Base-by-base conservation (phyloP, 345 rosid species). In the Euphorbia pulcherrima region DNA sequence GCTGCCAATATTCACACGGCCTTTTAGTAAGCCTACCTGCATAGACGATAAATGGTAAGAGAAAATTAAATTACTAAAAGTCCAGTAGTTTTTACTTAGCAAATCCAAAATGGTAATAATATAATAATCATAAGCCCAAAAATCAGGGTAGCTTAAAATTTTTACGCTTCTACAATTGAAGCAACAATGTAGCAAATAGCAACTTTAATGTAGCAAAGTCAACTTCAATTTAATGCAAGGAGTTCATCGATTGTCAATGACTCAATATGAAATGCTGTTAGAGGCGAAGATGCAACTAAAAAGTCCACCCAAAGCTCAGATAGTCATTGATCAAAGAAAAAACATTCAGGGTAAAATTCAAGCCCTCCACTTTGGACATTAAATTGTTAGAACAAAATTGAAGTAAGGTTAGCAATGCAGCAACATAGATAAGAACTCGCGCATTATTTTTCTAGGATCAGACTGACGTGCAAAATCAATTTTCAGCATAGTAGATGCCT, bases 1-100 rank as follows among this genome's bases (percentile, higher is more conserved):
- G 6, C 98, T 79, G 1, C 87, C 96, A 71, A 90, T 74, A 77
- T 90, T 92, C 14, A 88, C 97, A 48, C 96, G 90, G 47, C 76
- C 80, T 82, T 87, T 86, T 69, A 92, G 75, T 23, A 84, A 67
- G 23, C 89, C 61, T 4, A 90, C 88, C 96, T 90, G 86, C 76
- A 83, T 16, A 52, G 20, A 72, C 58, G 63, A 70, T 16, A 16
- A 67, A 33, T 18, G 18, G 27, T 21, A 11, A 13, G 65, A 28
- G 17, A 44, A 44, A 14, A 44, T 12, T 10, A 1, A 50, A 50
- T 18, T 9, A 18, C 16, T 18, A 50, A 18, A 20, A 18, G 8
- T 24, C 24, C 1, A 48, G 4, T 14, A 41, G 11, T 8, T 7
- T 41, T 10, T 47, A 47, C 17, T 3, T 47, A 47, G 53, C 5